Conservation (phyloP, 2,329 filamentous ascomycete species). For the Diaporthe vaccinii region DNA sequence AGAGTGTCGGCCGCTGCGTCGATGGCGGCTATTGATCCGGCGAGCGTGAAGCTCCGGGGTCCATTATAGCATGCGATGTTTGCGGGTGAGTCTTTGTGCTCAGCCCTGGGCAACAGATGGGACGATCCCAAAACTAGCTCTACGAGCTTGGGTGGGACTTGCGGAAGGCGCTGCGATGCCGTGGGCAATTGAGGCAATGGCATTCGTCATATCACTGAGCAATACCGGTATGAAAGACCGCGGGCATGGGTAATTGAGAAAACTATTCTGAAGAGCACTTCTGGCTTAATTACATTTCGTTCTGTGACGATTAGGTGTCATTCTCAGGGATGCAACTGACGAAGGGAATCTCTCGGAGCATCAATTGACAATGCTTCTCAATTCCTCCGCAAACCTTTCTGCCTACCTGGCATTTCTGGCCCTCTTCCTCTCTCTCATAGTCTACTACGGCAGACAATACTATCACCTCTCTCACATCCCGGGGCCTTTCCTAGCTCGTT, state of each 20-base stretch:
- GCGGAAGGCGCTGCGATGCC: background rate
- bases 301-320: background rate
- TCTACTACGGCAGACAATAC: background rate
- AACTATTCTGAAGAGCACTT: background rate
- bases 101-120: background rate
- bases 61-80: slow-evolving; percentile 64
- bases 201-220: background rate
- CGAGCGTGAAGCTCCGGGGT: slow-evolving; percentile 56
- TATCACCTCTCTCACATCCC: background rate
- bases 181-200: background rate
- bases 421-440: background rate
- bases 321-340: background rate
- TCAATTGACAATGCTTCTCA: background rate
- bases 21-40: slow-evolving; percentile 52
- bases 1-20: slow-evolving; percentile 41
- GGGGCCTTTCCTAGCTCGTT: background rate
- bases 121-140: background rate
- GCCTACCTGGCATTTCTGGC: background rate
- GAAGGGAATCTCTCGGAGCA: background rate
- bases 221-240: background rate
- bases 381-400: background rate
- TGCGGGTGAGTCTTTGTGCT: background rate
- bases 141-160: background rate
- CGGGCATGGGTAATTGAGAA: background rate
- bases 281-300: background rate